phyloP scores from a whole-genome alignment of 257 asterid species.

The Verbascum thapsus region DNA sequence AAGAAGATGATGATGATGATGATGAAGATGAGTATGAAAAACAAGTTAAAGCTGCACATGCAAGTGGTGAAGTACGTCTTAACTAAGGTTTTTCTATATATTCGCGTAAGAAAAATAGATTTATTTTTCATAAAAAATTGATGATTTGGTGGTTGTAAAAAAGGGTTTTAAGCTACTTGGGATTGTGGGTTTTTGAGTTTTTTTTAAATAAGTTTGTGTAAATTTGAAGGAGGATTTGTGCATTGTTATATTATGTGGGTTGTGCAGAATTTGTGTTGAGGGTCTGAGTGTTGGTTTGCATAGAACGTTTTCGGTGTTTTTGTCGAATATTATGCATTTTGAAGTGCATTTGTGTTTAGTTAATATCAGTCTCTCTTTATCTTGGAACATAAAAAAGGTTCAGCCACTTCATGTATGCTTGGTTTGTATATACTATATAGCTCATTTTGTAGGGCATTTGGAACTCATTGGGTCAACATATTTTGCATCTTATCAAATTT shows the following conservation, averaged over 20 bases:
- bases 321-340: no score
- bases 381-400: no score
- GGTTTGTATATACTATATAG: no score
- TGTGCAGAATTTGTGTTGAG: neutral
- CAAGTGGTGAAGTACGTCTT: slow-evolving; percentile 66
- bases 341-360: no score
- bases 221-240: slow-evolving; percentile 15
- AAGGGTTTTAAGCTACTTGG: neutral
- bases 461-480: no score
- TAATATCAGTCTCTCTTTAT: no score
- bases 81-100: no score
- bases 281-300: no score
- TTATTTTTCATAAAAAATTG: neutral
- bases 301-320: neutral
- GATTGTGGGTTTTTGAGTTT: neutral
- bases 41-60: slow-evolving; percentile 77
- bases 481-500: no score
- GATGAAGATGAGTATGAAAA: slow-evolving; percentile 77
- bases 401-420: no score
- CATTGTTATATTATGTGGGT: neutral
- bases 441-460: no score
- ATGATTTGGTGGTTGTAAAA: no score
- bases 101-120: neutral
- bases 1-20: slow-evolving; percentile 49
- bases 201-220: slow-evolving; percentile 20